Base-by-base conservation (phyloP, 768 basidiomycete genomes). In the Hydnum rufescens region DNA sequence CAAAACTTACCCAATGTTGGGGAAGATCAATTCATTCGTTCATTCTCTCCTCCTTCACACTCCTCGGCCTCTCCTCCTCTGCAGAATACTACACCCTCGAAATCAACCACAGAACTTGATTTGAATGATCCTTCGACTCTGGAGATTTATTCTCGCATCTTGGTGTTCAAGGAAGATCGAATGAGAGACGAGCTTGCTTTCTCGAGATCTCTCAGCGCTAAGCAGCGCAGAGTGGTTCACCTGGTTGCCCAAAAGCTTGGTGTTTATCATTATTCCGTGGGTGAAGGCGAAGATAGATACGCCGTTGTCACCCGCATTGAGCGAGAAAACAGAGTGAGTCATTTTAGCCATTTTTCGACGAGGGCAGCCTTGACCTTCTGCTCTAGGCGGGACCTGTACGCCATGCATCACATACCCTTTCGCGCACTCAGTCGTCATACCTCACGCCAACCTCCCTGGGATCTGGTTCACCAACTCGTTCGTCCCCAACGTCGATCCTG, bases 141-240 rank as follows among this genome's bases (percentile, higher is more conserved):
- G 58, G 93, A 97, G 66, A 95, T 99, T 58, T 97, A 97, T 64
- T 96, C 95, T 48, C 76, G 90, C 58, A 85, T 96, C 57, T 69
- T 97, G 34, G 72, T 97, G 34, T 99, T 99, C 78, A 96, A 93
- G 70, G 90, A 95, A 60, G 92, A 97, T 64, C 78, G 75, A 59
- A 90, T 97, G 87, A 75, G 93, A 32, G 92, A 97, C 60, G 92
- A 97, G 64, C 77, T 97, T 52, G 90, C 92, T 3, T 97, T 97
- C 66, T 90, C 92, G n/a, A 70, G 86, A 53, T 78, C 80, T 13
- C 74, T 96, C 19, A 70, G 75, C 30, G 76, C 88, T 22, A 83
- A 83, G 63, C 90, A 96, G 64, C 70, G 93, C 55, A 71, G 92
- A 57, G 81, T 89, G 13, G 93, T 99, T 29, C 93, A 99, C 64